A percentile compares a stretch with the other conserved stretches of the same genome.
Evolutionary conservation across 2,329 filamentous ascomycete species (phyloP).

Genomic region (Tolypocladium capitatum): DNA sequence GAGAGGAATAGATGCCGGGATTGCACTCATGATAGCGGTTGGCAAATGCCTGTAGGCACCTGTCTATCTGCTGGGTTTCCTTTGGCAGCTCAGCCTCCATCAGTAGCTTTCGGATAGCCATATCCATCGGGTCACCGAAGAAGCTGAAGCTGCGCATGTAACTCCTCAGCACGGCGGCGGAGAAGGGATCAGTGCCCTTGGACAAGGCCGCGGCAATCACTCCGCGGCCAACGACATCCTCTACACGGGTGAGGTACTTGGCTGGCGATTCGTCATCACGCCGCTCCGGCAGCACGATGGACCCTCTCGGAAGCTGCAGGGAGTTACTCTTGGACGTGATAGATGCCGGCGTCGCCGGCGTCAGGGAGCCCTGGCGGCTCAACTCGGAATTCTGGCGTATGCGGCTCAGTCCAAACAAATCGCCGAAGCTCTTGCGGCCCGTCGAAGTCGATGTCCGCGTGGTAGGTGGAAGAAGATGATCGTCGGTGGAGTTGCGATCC

Average conservation of each 20-base stretch:
- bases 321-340: conserved; percentile 71
- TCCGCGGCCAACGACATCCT: conserved; percentile 67
- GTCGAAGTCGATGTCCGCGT: conserved; percentile 74
- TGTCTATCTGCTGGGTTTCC: conserved; percentile 95
- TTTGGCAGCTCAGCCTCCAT: conserved; percentile 96
- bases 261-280: conserved; percentile 82
- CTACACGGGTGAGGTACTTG: conserved; percentile 73
- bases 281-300: conserved; percentile 59
- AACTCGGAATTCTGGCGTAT: conserved; percentile 73
- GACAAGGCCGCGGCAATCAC: conserved; percentile 76
- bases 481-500: conserved; percentile 57
- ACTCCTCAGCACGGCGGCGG: conserved; percentile 69
- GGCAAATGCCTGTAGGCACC: conserved; percentile 85
- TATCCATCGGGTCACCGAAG: conserved; percentile 94
- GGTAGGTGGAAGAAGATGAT: conserved; percentile 52
- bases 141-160: conserved; percentile 94
- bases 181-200: conserved; percentile 76
- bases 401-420: conserved; percentile 66
- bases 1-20: conserved; percentile 79
- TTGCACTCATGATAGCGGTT: conserved; percentile 98
- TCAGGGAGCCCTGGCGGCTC: conserved; percentile 53
- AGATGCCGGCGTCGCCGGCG: conserved; percentile 55
- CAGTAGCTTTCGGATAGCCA: conserved; percentile 87
- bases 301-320: conserved; percentile 61
- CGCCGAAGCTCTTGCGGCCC: conserved; percentile 87